A percentile compares a stretch with the other conserved stretches of the same genome.
These are phyloP conservation scores for Wilhelminamyces savonicus DNA, from an alignment of 805 yeast genomes.

Conservation along the genomic window DNA sequence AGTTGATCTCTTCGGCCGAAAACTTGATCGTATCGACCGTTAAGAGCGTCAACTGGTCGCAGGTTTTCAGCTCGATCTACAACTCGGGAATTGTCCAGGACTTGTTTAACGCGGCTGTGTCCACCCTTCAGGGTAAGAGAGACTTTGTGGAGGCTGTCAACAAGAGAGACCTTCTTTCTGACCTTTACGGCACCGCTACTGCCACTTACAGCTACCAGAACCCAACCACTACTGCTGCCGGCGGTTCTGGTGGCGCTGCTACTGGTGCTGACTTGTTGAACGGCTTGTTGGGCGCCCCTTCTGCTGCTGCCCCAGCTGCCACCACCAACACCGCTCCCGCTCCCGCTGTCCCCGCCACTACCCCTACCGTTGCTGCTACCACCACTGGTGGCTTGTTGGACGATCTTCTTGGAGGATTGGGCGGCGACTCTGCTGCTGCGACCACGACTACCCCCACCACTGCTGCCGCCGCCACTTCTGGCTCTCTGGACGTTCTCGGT, in stretches of 20 bases:
- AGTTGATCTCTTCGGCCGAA: conserved; percentile 13
- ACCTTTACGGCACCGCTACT: not conserved
- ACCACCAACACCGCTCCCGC: not conserved
- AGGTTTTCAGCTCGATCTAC: conserved; percentile 17
- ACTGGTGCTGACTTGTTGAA: not conserved
- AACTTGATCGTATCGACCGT: conserved; percentile 15
- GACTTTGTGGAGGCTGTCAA: conserved; percentile 7
- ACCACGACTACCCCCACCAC: conserved; percentile 5
- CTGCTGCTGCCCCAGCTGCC: not conserved
- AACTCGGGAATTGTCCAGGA: conserved; percentile 18
- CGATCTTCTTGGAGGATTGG: conserved; percentile 8
- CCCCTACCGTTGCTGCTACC: conserved; percentile 1
- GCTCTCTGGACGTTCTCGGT: conserved; percentile 1
- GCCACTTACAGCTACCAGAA: not conserved
- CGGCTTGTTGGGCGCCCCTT: not conserved
- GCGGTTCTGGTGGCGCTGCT: not conserved
- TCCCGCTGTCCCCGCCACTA: conserved; percentile 1
- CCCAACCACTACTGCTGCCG: not conserved
- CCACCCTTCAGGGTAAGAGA: conserved; percentile 9
- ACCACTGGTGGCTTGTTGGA: conserved; percentile 4
- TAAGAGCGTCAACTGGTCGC: conserved; percentile 13
- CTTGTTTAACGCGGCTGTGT: conserved; percentile 7
- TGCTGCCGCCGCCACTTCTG: conserved; percentile 3
- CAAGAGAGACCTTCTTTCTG: not conserved
- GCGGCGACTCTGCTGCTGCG: conserved; percentile 3